These are phyloP conservation scores for Oryza meyeriana DNA, from an alignment of 176 grass and related monocot genomes.

Conservation along the genomic window DNA sequence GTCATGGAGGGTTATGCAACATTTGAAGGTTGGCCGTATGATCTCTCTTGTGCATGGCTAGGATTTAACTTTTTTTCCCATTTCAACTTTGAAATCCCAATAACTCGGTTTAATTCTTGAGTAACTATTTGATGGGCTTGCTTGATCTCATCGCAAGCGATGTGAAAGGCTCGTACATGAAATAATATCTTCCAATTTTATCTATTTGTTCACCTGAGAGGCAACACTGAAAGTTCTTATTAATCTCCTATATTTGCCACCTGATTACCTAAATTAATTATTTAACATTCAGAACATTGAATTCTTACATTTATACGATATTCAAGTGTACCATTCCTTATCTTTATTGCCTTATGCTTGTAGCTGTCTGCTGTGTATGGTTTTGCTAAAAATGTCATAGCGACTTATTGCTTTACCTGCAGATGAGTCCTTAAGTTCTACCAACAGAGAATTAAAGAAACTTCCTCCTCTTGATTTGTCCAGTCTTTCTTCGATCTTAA, in stretches of 20 bases:
- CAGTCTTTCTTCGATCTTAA: constrained; percentile 69
- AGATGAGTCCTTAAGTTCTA: constrained; percentile 65
- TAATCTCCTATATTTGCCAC: constrained; percentile 1
- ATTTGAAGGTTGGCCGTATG: constrained; percentile 1
- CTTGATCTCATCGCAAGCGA: not conserved
- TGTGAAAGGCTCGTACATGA: not conserved
- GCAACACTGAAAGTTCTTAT: not conserved
- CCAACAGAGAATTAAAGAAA: constrained; percentile 60
- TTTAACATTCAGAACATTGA: not conserved
- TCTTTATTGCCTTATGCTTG: not conserved
- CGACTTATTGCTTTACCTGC: constrained; percentile 24
- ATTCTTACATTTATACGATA: not conserved
- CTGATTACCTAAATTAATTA: not conserved
- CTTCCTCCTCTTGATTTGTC: constrained; percentile 72
- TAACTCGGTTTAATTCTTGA: constrained; percentile 6
- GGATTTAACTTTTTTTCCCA: constrained; percentile 19
- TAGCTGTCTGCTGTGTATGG: not conserved
- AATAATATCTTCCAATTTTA: constrained; percentile 3
- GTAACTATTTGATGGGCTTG: constrained; percentile 13
- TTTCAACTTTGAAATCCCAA: constrained; percentile 11
- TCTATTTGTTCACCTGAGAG: constrained; percentile 5
- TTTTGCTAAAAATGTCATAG: constrained; percentile 22
- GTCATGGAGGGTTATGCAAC: not conserved
- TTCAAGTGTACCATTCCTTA: not conserved
- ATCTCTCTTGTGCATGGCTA: not conserved